phyloP scores from a whole-genome alignment of 2,329 filamentous ascomycete species.

The Ascochyta koolunga region DNA sequence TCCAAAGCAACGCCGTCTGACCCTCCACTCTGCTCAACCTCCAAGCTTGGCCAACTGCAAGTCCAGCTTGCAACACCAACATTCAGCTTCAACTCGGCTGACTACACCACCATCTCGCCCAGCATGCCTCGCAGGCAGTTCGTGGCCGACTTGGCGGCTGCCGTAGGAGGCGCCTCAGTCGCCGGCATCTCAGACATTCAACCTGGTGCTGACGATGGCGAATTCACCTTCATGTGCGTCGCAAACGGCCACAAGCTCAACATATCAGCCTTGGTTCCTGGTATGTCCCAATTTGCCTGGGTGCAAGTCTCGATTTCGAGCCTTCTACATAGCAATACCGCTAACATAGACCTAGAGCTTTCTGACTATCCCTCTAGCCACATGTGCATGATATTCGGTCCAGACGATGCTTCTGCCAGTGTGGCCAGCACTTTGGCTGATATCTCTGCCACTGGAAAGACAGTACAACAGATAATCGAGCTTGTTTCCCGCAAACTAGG shows the following conservation, averaged over 20 bases:
- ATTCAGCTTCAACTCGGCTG: neutral
- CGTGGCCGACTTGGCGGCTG: conserved; percentile 61
- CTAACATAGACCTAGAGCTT: conserved; percentile 53
- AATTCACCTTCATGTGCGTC: conserved; percentile 64
- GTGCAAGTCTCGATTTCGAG: neutral
- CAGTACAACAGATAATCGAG: conserved; percentile 57
- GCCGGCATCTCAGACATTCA: conserved; percentile 61
- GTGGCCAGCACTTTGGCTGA: conserved; percentile 54
- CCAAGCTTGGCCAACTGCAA: neutral
- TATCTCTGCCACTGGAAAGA: conserved; percentile 54
- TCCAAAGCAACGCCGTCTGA: neutral
- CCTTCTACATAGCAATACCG: neutral
- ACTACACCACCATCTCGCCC: conserved; percentile 9
- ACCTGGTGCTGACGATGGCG: conserved; percentile 72
- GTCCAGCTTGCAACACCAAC: neutral
- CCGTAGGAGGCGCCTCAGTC: conserved; percentile 47
- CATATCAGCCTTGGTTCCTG: conserved; percentile 49
- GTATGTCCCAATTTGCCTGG: conserved; percentile 17
- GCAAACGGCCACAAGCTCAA: conserved; percentile 38
- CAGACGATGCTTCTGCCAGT: conserved; percentile 52
- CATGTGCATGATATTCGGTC: conserved; percentile 63
- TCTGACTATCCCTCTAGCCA: conserved; percentile 65
- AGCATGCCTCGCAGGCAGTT: conserved; percentile 72
- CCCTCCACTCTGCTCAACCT: neutral
- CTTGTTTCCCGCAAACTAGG: conserved; percentile 50